Evolutionary conservation across 208 protist genomes (phyloP).

Genomic region (Leishmania arabica): DNA sequence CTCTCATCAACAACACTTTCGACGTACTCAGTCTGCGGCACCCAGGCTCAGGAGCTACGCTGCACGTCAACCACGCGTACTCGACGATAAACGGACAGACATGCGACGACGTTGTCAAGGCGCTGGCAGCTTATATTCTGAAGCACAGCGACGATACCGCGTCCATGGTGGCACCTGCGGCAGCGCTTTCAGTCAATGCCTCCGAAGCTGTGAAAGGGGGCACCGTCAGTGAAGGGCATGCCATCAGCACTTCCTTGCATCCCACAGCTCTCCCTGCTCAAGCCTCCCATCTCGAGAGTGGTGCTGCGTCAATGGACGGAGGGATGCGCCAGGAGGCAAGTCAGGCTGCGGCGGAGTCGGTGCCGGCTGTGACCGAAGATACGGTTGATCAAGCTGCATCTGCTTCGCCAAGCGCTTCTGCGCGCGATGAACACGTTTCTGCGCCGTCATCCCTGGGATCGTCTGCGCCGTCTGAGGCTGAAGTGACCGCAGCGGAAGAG

Average conservation of each 20-base stretch:
- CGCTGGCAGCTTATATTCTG: slow-evolving; percentile 30
- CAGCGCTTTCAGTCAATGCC: too few relatives aligned
- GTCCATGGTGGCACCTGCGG: not conserved
- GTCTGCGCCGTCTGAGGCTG: not conserved
- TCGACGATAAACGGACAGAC: slow-evolving; percentile 25
- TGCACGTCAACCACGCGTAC: slow-evolving; percentile 31
- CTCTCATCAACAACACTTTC: slow-evolving; percentile 21
- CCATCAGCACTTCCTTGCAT: not conserved
- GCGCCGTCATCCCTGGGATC: not conserved
- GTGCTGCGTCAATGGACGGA: not conserved
- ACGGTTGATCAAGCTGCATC: not conserved
- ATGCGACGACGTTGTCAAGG: slow-evolving; percentile 20
- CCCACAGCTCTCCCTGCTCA: not conserved
- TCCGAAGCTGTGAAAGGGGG: not conserved
- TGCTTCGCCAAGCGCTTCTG: not conserved
- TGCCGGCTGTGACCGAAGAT: not conserved
- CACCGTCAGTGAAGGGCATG: not conserved
- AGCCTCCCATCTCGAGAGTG: not conserved
- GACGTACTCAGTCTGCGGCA: slow-evolving; percentile 34
- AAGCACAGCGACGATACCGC: not conserved
- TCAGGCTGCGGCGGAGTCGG: not conserved
- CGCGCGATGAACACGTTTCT: not conserved
- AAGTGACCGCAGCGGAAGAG: not conserved
- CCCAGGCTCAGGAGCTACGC: slow-evolving; percentile 16
- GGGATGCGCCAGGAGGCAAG: not conserved